A percentile compares a stretch with the other conserved stretches of the same genome.
Conservation (phyloP, 371 early-diverging fungal genomes). For the Chytridiales sp. region DNA sequence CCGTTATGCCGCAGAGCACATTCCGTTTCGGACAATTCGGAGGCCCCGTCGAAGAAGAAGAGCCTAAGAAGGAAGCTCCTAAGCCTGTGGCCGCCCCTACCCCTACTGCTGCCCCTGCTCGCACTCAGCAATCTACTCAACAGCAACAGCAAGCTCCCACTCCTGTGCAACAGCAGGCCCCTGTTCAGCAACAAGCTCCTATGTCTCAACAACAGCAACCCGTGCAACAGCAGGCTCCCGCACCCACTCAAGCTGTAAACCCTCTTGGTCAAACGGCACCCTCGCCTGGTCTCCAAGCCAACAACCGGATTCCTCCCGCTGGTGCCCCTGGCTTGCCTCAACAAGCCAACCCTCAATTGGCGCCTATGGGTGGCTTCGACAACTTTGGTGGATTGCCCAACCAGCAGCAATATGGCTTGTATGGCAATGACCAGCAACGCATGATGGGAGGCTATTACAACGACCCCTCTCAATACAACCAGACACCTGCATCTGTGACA, state of each 20-base stretch:
- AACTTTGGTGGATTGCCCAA: conserved; percentile 64
- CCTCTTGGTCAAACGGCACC: not conserved
- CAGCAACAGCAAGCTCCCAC: conserved; percentile 27
- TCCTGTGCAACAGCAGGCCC: conserved; percentile 4
- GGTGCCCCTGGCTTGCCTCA: conserved; percentile 17
- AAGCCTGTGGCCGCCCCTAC: conserved; percentile 30
- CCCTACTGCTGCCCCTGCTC: conserved; percentile 21
- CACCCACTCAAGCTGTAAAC: not conserved
- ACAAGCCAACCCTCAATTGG: no score
- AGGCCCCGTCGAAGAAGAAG: conserved; percentile 39
- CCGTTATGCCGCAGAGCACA: conserved; percentile 68
- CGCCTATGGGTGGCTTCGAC: conserved; percentile 67
- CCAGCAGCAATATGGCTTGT: conserved; percentile 57
- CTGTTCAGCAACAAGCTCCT: conserved; percentile 4
- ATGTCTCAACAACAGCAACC: conserved; percentile 6
- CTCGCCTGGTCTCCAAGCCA: not conserved
- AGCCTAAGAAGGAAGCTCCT: conserved; percentile 28
- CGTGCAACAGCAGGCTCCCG: not conserved
- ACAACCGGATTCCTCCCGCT: conserved; percentile 5
- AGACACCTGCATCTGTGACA: conserved; percentile 3
- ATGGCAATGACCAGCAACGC: conserved; percentile 53
- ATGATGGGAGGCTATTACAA: conserved; percentile 57
- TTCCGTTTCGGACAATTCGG: conserved; percentile 77
- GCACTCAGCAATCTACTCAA: conserved; percentile 4
- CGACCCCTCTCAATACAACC: conserved; percentile 26